Conservation (phyloP, 768 basidiomycete genomes). For the Paxillus ammoniavirescens region DNA sequence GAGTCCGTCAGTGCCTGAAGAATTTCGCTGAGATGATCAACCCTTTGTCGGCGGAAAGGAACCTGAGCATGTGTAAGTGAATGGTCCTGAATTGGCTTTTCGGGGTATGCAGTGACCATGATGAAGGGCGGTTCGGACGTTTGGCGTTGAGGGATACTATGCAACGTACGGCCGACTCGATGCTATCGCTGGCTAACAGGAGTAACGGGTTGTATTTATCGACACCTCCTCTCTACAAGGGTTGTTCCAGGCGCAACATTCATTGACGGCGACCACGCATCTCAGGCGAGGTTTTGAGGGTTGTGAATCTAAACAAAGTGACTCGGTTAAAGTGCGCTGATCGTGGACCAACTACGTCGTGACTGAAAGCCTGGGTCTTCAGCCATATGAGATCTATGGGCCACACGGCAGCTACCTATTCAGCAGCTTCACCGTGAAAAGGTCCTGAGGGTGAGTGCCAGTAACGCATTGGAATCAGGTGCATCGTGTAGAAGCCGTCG, state of each 20-base stretch:
- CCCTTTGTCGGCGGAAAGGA: background rate
- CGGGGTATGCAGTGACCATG: slow-evolving; percentile 9
- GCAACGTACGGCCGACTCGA: no score
- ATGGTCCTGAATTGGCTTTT: background rate
- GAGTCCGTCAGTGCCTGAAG: background rate
- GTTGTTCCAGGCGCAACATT: background rate
- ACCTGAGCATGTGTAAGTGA: background rate
- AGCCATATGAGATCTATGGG: no score
- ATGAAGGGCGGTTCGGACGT: background rate
- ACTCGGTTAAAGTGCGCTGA: background rate
- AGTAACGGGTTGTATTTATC: slow-evolving; percentile 9
- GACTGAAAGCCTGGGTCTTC: no score
- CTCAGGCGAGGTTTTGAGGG: background rate
- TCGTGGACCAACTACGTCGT: background rate
- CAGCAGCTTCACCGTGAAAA: no score
- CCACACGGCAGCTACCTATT: no score
- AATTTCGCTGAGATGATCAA: background rate
- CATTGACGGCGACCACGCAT: background rate
- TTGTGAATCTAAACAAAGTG: slow-evolving; percentile 4
- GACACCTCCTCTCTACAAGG: background rate
- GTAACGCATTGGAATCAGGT: no score
- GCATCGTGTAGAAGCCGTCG: no score
- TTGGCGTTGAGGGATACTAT: background rate
- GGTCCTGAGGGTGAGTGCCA: no score
- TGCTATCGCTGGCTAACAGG: background rate